Base-by-base conservation (phyloP, 768 basidiomycete genomes). In the Coprinopsis strossmayeri region DNA sequence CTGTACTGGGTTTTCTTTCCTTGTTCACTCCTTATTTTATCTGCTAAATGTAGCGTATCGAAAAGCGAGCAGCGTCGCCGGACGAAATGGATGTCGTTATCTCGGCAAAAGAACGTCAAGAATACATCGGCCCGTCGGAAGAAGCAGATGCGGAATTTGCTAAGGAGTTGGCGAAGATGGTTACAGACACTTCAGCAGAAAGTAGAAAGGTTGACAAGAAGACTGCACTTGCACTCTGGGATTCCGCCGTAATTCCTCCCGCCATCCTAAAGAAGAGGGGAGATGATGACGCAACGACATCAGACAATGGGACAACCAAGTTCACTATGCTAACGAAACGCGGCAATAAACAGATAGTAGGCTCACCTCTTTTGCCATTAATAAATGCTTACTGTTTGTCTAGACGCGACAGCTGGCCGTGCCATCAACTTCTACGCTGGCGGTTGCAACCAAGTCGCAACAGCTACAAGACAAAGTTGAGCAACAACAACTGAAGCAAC, bases 401-500 rank as follows among this genome's bases (percentile, higher is more conserved):
- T 51, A 96, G 92, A 76, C 77, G 18, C 87, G 90, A n/a, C 82
- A 90, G 59, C 74, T 99, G 38, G 84, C 91, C 40, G 82, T 99
- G 35, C 96, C 96, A 9, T 71, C 89, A 5, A 84, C 81, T 55
- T 91, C 95, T 5, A 74, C 91, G 2, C 73, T 99, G 25, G 96
- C 95, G 0, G 75, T 93, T 43, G 91, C 96, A 58, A 94, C 93
- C 1, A 82, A 86, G 25, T 81, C 87, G 1, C 91, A 96, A 35
- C 96, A 97, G 60, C 70, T 90, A 53, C 92, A 93, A 62, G 92
- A 94, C 66, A 90, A 86, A 66, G 91, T 90, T 5, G 96, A 99
- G 61, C 95, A 98, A 57, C 92, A 98, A 64, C 91, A 97, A 53
- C 70, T 99, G 56, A 99, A 99, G 70, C 81, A 84, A n/a, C 76